Evolutionary conservation across 371 early-diverging fungal species (phyloP).

Genomic region (Mucor plumbeus): DNA sequence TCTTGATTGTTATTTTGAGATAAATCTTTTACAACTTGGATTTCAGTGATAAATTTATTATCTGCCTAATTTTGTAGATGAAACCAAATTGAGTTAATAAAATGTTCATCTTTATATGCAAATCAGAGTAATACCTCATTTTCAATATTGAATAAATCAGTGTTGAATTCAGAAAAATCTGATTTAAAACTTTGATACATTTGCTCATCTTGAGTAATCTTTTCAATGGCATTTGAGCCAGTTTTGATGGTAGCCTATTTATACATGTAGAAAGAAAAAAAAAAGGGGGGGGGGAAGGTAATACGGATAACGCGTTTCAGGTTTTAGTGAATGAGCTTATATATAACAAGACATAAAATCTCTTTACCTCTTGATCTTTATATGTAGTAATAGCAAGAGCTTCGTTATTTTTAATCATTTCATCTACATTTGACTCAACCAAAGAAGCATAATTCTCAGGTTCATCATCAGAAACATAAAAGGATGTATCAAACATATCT

Average conservation of each 20-base stretch:
- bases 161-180: constrained; percentile 10
- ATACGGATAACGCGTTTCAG: constrained; percentile 11
- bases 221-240: not conserved
- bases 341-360: not conserved
- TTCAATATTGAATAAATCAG: constrained; percentile 15
- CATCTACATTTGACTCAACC: constrained; percentile 29
- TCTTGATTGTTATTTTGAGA: constrained; percentile 4
- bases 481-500: constrained; percentile 31
- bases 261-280: too few species aligned
- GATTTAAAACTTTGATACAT: constrained; percentile 18
- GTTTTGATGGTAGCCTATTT: not conserved
- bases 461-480: constrained; percentile 43
- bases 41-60: constrained; percentile 22
- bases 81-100: not conserved
- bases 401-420: constrained; percentile 19
- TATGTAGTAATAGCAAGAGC: constrained; percentile 18
- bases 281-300: not conserved
- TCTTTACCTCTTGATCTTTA: constrained; percentile 15
- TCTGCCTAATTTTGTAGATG: constrained; percentile 15
- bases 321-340: not conserved
- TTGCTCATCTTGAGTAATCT: constrained; percentile 4
- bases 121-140: constrained; percentile 7
- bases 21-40: constrained; percentile 10
- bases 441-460: constrained; percentile 35
- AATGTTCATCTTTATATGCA: too few species aligned